Conservation (phyloP, 2,329 filamentous ascomycete species). For the Colletotrichum sp. region DNA sequence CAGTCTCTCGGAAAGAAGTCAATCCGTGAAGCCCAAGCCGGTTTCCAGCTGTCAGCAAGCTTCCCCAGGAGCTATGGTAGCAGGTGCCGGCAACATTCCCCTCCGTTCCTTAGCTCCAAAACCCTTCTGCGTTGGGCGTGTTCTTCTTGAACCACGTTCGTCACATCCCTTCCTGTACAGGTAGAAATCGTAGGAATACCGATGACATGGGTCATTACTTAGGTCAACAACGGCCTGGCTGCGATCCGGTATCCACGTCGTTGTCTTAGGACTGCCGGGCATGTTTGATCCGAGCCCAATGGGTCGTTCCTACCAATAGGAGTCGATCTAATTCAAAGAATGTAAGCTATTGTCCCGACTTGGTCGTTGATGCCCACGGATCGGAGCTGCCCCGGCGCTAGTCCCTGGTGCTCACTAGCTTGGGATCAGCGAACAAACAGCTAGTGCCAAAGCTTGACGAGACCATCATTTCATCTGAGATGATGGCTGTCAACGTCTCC, state of each 20-base stretch:
- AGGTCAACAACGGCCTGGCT: not conserved
- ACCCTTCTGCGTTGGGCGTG: not conserved
- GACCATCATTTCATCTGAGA: not conserved
- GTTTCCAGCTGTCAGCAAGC: not conserved
- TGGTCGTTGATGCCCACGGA: not conserved
- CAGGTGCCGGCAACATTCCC: not conserved
- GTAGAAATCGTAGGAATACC: not conserved
- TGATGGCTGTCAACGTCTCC: not conserved
- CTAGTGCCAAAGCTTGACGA: constrained; percentile 1
- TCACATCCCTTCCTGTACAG: not conserved
- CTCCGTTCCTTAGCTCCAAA: not conserved
- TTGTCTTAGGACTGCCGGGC: not conserved
- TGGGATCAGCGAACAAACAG: not conserved
- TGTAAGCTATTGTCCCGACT: not conserved
- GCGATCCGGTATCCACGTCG: not conserved
- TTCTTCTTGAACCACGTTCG: not conserved
- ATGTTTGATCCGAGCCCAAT: not conserved
- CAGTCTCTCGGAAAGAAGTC: not conserved
- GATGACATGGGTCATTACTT: not conserved
- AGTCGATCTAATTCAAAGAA: not conserved
- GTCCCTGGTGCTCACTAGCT: not conserved
- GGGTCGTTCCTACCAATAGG: not conserved
- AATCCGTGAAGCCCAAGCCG: not conserved
- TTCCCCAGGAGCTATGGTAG: not conserved
- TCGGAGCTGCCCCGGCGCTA: constrained; percentile 6